Conservation (phyloP, 2,329 filamentous ascomycete genomes). For the Sporothrix mexicana region DNA sequence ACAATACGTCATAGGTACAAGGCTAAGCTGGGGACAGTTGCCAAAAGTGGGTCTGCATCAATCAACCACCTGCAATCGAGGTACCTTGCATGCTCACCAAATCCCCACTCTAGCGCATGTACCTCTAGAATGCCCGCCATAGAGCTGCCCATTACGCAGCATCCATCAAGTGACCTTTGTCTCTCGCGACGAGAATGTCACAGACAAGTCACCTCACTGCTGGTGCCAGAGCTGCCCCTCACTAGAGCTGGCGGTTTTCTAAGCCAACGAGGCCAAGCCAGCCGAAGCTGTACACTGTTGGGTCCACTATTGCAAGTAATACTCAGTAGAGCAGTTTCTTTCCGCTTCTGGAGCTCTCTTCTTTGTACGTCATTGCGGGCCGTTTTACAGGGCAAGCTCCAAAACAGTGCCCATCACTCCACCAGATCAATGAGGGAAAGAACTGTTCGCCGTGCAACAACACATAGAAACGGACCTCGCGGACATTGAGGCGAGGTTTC, state of each 20-base stretch:
- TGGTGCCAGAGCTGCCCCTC: background rate
- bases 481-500: background rate
- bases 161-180: slow-evolving; percentile 20
- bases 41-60: slow-evolving; percentile 1
- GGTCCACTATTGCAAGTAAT: slow-evolving; percentile 6
- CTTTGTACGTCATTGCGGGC: slow-evolving; percentile 29
- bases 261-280: background rate
- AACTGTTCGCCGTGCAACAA: background rate
- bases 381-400: background rate
- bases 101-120: background rate
- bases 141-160: slow-evolving; percentile 17
- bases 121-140: background rate
- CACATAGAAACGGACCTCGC: background rate
- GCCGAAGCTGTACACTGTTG: slow-evolving; percentile 1
- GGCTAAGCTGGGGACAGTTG: slow-evolving; percentile 13
- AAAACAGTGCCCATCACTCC: slow-evolving; percentile 13
- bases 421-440: background rate
- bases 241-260: background rate
- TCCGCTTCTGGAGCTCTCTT: slow-evolving; percentile 14
- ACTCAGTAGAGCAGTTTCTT: background rate
- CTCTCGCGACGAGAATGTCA: background rate
- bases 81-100: background rate
- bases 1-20: slow-evolving; percentile 36
- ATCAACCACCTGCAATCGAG: background rate
- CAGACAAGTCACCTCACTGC: background rate